phyloP scores from a whole-genome alignment of 1,284 basidiomycete species.

The Trichosporon ovoides region DNA sequence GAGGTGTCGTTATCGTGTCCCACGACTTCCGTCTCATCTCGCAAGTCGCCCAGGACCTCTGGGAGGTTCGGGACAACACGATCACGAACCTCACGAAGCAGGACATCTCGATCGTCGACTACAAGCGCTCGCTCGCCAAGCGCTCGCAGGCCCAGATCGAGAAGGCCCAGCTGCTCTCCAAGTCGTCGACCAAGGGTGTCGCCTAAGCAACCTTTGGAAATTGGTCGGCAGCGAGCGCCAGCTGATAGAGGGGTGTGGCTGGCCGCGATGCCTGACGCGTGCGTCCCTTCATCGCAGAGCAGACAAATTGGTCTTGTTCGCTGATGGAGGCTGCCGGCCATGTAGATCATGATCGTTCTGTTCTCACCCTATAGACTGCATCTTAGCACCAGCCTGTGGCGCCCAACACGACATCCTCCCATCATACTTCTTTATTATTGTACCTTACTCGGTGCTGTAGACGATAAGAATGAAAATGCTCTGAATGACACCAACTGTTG shows the following conservation, averaged over 20 bases:
- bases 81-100: slow-evolving; percentile 86
- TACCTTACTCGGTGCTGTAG: slow-evolving; percentile 3
- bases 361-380: slow-evolving; percentile 1
- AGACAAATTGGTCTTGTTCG: not conserved
- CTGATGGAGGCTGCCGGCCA: not conserved
- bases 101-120: slow-evolving; percentile 83
- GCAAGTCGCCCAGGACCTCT: slow-evolving; percentile 93
- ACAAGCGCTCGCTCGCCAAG: slow-evolving; percentile 61
- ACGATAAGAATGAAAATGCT: slow-evolving; percentile 3
- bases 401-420: not conserved
- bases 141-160: slow-evolving; percentile 61
- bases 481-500: not conserved
- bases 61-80: slow-evolving; percentile 94
- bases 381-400: slow-evolving; percentile 2
- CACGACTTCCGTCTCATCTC: slow-evolving; percentile 95
- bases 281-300: not conserved
- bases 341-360: not conserved
- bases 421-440: not conserved
- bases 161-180: slow-evolving; percentile 87
- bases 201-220: slow-evolving; percentile 27
- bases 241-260: not conserved
- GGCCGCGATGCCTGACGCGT: not conserved
- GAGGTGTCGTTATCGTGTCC: slow-evolving; percentile 95
- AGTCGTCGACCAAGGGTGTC: slow-evolving; percentile 53
- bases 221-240: not conserved